Percentiles rank a stretch among this genome's conserved stretches.
These are phyloP conservation scores for Leishmania mexicana DNA, from an alignment of 208 protist species.

Conservation along the genomic window DNA sequence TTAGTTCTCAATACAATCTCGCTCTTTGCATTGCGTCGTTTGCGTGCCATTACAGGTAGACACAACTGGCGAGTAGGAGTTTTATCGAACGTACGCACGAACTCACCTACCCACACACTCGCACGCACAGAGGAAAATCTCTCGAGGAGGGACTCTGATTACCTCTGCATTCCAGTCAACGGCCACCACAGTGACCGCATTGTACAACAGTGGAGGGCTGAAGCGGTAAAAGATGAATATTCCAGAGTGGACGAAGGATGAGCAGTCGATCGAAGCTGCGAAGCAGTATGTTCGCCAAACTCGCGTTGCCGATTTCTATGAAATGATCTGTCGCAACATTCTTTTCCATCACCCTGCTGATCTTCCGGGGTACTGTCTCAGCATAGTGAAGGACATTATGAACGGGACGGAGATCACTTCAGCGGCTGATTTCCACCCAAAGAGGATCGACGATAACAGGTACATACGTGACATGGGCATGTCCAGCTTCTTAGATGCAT, in stretches of 20 bases:
- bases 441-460: slow-evolving; percentile 66
- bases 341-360: slow-evolving; percentile 71
- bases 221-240: slow-evolving; percentile 25
- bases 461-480: slow-evolving; percentile 82
- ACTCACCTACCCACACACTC: neutral
- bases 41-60: slow-evolving; percentile 5
- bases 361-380: slow-evolving; percentile 50
- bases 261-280: slow-evolving; percentile 83
- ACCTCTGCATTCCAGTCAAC: neutral
- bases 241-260: slow-evolving; percentile 84
- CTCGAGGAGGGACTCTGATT: neutral
- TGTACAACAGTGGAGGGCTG: neutral
- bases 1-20: slow-evolving; percentile 9
- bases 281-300: slow-evolving; percentile 87
- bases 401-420: slow-evolving; percentile 54
- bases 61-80: neutral
- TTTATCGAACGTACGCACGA: neutral
- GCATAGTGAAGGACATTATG: slow-evolving; percentile 68
- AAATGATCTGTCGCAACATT: slow-evolving; percentile 80
- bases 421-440: slow-evolving; percentile 57
- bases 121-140: slow-evolving; percentile 2
- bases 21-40: slow-evolving; percentile 15
- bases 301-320: slow-evolving; percentile 88
- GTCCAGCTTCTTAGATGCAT: slow-evolving; percentile 87
- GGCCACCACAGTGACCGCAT: neutral